Percentiles rank a stretch among this genome's conserved stretches.
Conservation (phyloP, 441 rosid species). For the Gossypium schwendimanii region DNA sequence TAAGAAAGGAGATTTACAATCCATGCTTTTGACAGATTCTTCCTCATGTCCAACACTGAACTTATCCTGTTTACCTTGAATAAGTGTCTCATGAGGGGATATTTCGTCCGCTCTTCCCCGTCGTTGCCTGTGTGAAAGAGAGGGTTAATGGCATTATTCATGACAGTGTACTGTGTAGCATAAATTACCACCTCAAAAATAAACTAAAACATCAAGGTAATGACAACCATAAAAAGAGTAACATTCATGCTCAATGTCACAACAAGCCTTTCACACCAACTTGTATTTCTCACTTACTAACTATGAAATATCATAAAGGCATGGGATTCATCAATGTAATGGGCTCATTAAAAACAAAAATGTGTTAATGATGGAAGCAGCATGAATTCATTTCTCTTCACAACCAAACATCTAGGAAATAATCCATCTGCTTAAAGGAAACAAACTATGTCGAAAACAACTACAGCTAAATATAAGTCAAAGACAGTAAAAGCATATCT, state of each 20-base stretch:
- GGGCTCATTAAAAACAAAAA: background rate
- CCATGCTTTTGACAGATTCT: slow-evolving; percentile 57
- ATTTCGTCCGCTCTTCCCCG: slow-evolving; percentile 28
- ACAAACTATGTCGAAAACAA: background rate
- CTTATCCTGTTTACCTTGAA: slow-evolving; percentile 35
- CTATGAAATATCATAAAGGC: background rate
- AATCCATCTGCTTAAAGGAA: background rate
- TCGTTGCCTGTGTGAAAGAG: slow-evolving; percentile 25
- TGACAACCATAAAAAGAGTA: background rate
- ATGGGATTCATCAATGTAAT: background rate
- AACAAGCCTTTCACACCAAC: background rate
- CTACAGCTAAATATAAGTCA: background rate
- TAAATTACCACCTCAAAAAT: background rate
- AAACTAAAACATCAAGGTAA: slow-evolving; percentile 1
- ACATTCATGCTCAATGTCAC: background rate
- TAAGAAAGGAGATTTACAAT: slow-evolving; percentile 41
- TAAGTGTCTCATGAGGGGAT: slow-evolving; percentile 43
- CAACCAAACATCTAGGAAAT: background rate
- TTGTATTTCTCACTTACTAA: background rate
- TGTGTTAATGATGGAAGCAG: no score
- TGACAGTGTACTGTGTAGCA: background rate
- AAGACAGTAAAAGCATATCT: background rate
- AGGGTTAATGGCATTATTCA: background rate
- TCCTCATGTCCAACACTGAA: slow-evolving; percentile 37
- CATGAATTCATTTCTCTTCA: background rate